Evolutionary conservation across 2,329 filamentous ascomycete species (phyloP), one percentile per base, ranked within the genome.

Genomic region (Didymella pomorum): DNA sequence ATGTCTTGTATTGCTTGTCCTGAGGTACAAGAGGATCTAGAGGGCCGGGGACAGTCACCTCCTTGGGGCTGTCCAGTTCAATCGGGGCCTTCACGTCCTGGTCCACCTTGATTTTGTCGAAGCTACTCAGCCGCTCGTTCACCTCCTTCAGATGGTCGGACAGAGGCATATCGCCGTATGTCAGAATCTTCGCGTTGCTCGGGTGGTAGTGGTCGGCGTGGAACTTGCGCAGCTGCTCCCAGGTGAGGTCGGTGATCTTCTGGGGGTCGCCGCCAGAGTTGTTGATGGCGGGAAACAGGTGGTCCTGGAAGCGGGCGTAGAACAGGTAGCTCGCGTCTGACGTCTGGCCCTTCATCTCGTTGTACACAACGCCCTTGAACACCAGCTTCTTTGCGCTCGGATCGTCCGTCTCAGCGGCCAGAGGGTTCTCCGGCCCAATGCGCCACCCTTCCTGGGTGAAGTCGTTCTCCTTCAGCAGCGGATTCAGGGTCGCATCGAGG

Each of bases 341-440:
- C 89, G 98, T 96, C 74, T 97, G 93, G 0, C 95, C 95, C 80
- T 99, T 99, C 95, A 99, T 99, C 80, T 99, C 95, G 71, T 99
- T 99, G 80, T 98, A 98, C 0, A 98, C 94, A 1, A 98, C 95
- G 25, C 94, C 94, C 80, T 98, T 98, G 83, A 98, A 98, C 0
- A 97, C 91, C 39, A 96, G 80, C 63, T 87, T 87, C 75, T 87
- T 86, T 72, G 87, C 85, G 55, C 87, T 70, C 63, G 80, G 69
- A 57, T 79, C 67, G 63, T 79, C 64, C 56, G 80, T 64, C 64
- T 76, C 71, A 23, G 74, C 77, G 28, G 82, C 80, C 52, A 84
- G 70, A 45, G 89, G 92, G 74, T 98, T 95, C 78, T 97, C 93
- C 0, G 95, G 95, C 0, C 95, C 95, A 63, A 99, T 88, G 47